Evolutionary conservation across 352 stramenopile species (phyloP).

Genomic region (Elongisporangium senticosum): DNA sequence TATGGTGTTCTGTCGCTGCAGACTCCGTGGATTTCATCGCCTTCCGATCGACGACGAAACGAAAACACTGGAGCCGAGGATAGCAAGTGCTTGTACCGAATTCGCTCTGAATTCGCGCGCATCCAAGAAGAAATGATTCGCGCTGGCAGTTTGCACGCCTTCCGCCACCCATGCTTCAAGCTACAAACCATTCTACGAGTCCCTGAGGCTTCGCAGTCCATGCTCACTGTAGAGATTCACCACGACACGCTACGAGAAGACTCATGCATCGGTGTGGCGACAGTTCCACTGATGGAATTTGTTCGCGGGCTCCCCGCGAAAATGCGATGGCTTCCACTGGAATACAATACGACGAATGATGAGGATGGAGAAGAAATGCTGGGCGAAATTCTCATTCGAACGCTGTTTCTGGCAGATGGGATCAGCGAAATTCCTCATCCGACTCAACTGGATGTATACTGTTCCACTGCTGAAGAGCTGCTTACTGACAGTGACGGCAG

Average conservation of each 20-base stretch:
- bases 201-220: slow-evolving; percentile 32
- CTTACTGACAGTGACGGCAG: slow-evolving; percentile 9
- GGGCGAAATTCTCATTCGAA: slow-evolving; percentile 38
- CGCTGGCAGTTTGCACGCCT: slow-evolving; percentile 35
- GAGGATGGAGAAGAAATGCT: slow-evolving; percentile 19
- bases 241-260: slow-evolving; percentile 27
- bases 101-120: slow-evolving; percentile 32
- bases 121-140: slow-evolving; percentile 47
- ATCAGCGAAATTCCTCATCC: slow-evolving; percentile 40
- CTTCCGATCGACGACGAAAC: neutral
- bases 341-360: slow-evolving; percentile 1
- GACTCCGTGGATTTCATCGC: slow-evolving; percentile 7
- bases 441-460: slow-evolving; percentile 19
- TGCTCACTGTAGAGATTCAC: slow-evolving; percentile 40
- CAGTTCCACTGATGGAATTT: slow-evolving; percentile 38
- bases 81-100: slow-evolving; percentile 28
- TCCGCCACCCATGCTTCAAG: slow-evolving; percentile 40
- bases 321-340: slow-evolving; percentile 48
- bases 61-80: neutral
- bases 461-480: slow-evolving; percentile 35
- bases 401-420: slow-evolving; percentile 54
- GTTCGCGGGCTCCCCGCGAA: slow-evolving; percentile 58
- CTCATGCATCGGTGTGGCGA: slow-evolving; percentile 23
- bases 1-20: slow-evolving; percentile 24
- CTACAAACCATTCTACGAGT: slow-evolving; percentile 34